Conservation (phyloP, 352 stramenopile species). For the Phytophthora cajani region DNA sequence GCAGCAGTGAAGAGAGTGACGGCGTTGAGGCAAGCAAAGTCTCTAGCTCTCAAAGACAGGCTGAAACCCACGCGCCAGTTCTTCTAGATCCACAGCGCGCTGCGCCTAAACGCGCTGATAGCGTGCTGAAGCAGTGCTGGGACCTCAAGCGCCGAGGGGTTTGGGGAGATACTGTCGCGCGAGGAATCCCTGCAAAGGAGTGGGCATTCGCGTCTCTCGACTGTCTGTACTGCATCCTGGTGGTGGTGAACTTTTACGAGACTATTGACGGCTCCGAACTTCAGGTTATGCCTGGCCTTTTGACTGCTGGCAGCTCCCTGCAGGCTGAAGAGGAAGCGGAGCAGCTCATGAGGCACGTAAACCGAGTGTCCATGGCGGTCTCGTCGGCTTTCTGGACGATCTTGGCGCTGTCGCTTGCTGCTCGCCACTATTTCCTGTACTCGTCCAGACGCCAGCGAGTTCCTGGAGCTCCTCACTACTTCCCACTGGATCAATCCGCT, state of each 20-base stretch:
- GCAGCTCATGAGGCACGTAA: slow-evolving; percentile 18
- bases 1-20: neutral
- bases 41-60: neutral
- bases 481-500: slow-evolving; percentile 2
- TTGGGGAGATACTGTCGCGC: slow-evolving; percentile 7
- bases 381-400: slow-evolving; percentile 24
- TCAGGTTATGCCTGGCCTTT: slow-evolving; percentile 9
- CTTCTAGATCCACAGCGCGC: neutral
- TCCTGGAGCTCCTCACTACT: slow-evolving; percentile 17
- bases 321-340: slow-evolving; percentile 1
- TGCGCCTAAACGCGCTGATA: slow-evolving; percentile 5
- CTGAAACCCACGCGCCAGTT: neutral
- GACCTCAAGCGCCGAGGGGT: slow-evolving; percentile 12
- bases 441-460: slow-evolving; percentile 17
- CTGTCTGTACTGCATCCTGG: slow-evolving; percentile 21
- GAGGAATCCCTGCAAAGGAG: slow-evolving; percentile 6
- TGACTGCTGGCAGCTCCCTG: neutral
- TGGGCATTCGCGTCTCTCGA: slow-evolving; percentile 24
- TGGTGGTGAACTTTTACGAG: slow-evolving; percentile 40
- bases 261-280: slow-evolving; percentile 10
- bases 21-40: neutral
- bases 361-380: slow-evolving; percentile 10
- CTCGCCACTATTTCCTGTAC: slow-evolving; percentile 26
- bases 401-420: slow-evolving; percentile 23
- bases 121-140: slow-evolving; percentile 14